Conservation (phyloP, 1,139 yeast genomes). For the Kurtzmaniella quercitrusa region DNA sequence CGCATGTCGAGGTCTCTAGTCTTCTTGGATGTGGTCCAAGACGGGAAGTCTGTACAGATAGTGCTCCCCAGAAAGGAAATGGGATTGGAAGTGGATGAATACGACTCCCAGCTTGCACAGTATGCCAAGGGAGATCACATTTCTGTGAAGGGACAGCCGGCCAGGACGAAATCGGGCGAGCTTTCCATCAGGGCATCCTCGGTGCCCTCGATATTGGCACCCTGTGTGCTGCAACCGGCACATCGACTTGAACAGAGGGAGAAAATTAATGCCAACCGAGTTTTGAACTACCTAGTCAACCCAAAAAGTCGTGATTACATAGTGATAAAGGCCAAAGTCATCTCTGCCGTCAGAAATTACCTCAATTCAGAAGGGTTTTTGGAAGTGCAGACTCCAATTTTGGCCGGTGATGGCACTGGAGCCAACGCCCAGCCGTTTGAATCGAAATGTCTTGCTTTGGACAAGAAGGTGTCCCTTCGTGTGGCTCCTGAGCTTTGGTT, state of each 20-base stretch:
- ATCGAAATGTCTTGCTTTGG: constrained; percentile 51
- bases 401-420: constrained; percentile 72
- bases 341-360: constrained; percentile 43
- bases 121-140: constrained; percentile 72
- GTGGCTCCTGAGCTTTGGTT: constrained; percentile 97
- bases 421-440: constrained; percentile 85
- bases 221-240: constrained; percentile 62
- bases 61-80: constrained; percentile 53
- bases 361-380: constrained; percentile 36
- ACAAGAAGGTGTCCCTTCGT: constrained; percentile 41
- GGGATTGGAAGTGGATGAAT: constrained; percentile 38
- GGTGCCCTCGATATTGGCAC: constrained; percentile 53
- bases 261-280: constrained; percentile 63
- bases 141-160: constrained; percentile 62
- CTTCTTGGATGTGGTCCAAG: constrained; percentile 66
- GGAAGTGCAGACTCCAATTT: constrained; percentile 85
- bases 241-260: constrained; percentile 51
- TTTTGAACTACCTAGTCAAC: constrained; percentile 69
- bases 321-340: constrained; percentile 49
- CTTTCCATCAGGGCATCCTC: constrained; percentile 60
- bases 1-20: constrained; percentile 62
- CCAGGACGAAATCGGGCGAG: constrained; percentile 73
- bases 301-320: constrained; percentile 45
- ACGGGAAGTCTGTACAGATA: constrained; percentile 50
- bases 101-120: constrained; percentile 38